phyloP scores from a whole-genome alignment of 1,284 basidiomycete genomes.

The Puccinia hordei region DNA sequence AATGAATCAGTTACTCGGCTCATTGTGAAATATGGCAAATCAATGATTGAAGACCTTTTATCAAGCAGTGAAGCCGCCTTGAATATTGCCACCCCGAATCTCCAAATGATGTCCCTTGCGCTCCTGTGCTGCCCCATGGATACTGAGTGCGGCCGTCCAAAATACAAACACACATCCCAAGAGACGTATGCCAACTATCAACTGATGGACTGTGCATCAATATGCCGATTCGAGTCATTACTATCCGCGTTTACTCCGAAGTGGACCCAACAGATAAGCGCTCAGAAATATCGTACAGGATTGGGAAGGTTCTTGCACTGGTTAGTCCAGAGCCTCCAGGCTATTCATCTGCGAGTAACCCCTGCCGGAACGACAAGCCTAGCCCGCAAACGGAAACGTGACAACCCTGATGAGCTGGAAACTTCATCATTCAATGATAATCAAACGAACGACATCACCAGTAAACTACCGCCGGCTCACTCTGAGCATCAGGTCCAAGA shows the following conservation, averaged over 20 bases:
- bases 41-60: constrained; percentile 35
- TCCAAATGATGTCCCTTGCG: constrained; percentile 35
- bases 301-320: constrained; percentile 38
- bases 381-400: constrained; percentile 27
- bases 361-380: too few relatives aligned
- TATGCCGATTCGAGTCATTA: constrained; percentile 30
- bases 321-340: constrained; percentile 20
- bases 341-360: constrained; percentile 12
- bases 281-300: constrained; percentile 9
- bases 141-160: constrained; percentile 8
- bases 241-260: constrained; percentile 26
- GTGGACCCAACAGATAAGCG: constrained; percentile 18
- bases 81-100: constrained; percentile 10
- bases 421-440: background rate
- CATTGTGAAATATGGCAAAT: constrained; percentile 35
- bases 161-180: constrained; percentile 6
- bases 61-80: constrained; percentile 36
- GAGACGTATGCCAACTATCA: constrained; percentile 31
- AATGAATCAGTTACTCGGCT: constrained; percentile 25
- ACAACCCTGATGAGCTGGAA: background rate
- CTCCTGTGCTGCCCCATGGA: constrained; percentile 43
- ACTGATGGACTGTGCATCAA: constrained; percentile 36
- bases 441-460: background rate
- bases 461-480: background rate
- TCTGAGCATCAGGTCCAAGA: background rate